Evolutionary conservation across 345 rosid species (phyloP), one percentile per base, ranked within the genome.

Genomic region (Gynandropsis gynandra): DNA sequence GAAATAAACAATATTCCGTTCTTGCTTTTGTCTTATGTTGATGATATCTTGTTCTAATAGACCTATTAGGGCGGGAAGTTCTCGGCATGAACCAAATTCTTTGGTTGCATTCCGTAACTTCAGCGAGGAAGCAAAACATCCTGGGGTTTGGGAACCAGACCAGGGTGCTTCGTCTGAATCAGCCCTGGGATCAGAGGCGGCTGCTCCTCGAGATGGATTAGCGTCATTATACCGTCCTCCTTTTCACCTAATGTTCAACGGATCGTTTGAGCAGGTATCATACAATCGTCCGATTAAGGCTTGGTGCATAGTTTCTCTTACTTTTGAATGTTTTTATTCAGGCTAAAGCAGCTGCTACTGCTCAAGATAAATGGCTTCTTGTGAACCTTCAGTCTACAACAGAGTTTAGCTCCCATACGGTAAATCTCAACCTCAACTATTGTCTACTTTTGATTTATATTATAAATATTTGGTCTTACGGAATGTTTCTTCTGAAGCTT

Each of bases 321-420:
- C 42, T 27, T 32, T 24, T 53, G 20, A 45, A 47, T 53, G 40
- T 46, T 47, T 59, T 41, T 39, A 24, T 74, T 45, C 67, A 92
- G 95, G 99, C 95, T 42, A 93, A 93, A 69, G 64, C 58, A 42
- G 76, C 73, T 51, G 92, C 96, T 51, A 74, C 87, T 55, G 56
- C 74, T 56, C 81, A 88, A 67, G 87, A 77, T 69, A 88, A 93
- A 72, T 93, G 99, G 97, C 97, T 93, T 20, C 73, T 93, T 14
- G 82, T 88, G 59, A 93, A 93, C 73, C 70, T 93, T 75, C 99
- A 93, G 65, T 88, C 96, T 10, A 80, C 77, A 15, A 84, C 76
- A 50, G 98, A 90, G 60, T 87, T 90, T 63, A 90, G 87, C 76
- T 93, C 99, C 41, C 97, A 93, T 70, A 88, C 83, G 71, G 71